These are phyloP conservation scores for Perkinsus olseni DNA, from an alignment of 169 alveolate genomes.

Conservation along the genomic window DNA sequence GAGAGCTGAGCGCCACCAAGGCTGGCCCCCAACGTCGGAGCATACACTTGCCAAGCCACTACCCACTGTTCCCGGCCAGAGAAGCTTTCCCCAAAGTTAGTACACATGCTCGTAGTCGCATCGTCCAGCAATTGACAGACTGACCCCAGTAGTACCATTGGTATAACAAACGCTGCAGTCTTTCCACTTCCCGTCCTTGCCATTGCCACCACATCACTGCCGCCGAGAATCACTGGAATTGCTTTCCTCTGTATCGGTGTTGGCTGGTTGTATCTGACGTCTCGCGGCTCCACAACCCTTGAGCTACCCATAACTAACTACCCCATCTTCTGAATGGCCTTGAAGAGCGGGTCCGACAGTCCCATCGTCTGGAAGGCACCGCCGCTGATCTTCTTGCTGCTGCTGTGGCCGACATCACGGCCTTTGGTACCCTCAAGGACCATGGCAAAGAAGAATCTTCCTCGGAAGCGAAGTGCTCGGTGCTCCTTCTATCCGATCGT, in stretches of 20 bases:
- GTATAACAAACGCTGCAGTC: constrained; percentile 86
- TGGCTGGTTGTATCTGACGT: constrained; percentile 55
- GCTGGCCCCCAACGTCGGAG: too few relatives aligned
- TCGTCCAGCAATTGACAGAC: background rate
- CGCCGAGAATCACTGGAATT: constrained; percentile 70
- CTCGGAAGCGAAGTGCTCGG: background rate
- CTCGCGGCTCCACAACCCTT: background rate
- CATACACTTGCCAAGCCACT: too few relatives aligned
- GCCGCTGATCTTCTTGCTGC: background rate
- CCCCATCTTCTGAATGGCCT: background rate
- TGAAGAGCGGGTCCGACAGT: background rate
- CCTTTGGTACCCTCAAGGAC: background rate
- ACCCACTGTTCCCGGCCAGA: too few relatives aligned
- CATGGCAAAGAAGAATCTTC: background rate
- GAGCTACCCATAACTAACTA: background rate
- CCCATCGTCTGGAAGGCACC: background rate
- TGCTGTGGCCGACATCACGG: background rate
- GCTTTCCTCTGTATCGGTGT: constrained; percentile 87
- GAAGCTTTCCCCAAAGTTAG: too few relatives aligned
- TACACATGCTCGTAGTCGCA: too few relatives aligned
- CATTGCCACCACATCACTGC: constrained; percentile 64
- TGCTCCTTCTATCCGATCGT: background rate
- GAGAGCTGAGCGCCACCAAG: too few relatives aligned
- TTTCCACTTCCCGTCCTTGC: constrained; percentile 88
- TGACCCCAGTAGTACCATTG: constrained; percentile 49